Evolutionary conservation across 2,329 filamentous ascomycete species (phyloP), one percentile per base, ranked within the genome.

Genomic region (Parastagonospora nodorum): DNA sequence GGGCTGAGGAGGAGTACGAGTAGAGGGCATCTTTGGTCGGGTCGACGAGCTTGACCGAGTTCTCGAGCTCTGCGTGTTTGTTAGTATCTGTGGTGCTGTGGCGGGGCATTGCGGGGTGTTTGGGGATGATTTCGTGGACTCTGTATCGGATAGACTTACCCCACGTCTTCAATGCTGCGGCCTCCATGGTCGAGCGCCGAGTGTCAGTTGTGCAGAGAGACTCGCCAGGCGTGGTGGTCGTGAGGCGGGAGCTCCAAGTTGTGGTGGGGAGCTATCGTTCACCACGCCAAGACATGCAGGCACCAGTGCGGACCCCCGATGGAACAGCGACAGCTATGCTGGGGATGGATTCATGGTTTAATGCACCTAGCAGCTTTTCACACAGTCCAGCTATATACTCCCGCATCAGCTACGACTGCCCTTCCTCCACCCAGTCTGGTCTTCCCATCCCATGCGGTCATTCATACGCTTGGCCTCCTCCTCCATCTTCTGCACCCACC

Each of bases 391-490:
- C 16, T 36, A 33, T 8, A 24, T 27, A 32, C 11, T 19, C 14
- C 33, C 15, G 31, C 7, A 39, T 45, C 54, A 58, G 11, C 19
- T 44, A 2, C 40, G 28, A 24, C 46, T 37, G 14, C 39, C 36
- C 57, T 55, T 62, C 39, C 46, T 45, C 51, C 48, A 52, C 52
- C 52, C 42, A 16, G 28, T 50, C 44, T 64, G 58, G 45, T 63
- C 61, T 44, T 66, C 58, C 63, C 65, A 67, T 2, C 64, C 66
- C 48, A 63, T 67, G 42, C 58, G 40, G 39, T 64, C 58, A 45
- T 97, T 97, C 88, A 96, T 92, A 56, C 84, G 87, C 48, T 94
- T 89, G 9, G 90, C 93, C 77, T 97, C 92, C 68, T 87, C 83
- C 4, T 87, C 88, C 83, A 94, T 94, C 57, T 88, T 82, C 68